A percentile compares a stretch with the other conserved stretches of the same genome.
These are phyloP conservation scores for Talaromyces sp. DNA, from an alignment of 2,329 filamentous ascomycete species.

Conservation along the genomic window DNA sequence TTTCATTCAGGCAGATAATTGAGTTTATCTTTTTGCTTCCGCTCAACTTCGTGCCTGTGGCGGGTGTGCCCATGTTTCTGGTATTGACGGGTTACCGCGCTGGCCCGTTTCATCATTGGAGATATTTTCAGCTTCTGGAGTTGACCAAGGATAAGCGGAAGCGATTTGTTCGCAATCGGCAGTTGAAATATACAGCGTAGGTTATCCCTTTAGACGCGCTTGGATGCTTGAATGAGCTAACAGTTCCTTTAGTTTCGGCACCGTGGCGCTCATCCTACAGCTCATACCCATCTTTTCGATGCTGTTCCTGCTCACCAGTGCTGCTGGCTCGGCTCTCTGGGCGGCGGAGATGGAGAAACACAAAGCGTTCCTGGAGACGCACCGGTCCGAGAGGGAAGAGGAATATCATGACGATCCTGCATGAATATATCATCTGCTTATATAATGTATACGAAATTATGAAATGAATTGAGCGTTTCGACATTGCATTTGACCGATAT, in stretches of 20 bases:
- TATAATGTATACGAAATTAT: not conserved
- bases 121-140: conserved; percentile 80
- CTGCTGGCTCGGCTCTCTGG: conserved; percentile 83
- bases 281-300: conserved; percentile 90
- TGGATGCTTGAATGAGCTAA: conserved; percentile 4
- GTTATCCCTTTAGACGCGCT: conserved; percentile 13
- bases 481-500: not conserved
- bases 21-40: conserved; percentile 78
- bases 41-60: conserved; percentile 80
- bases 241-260: conserved; percentile 64
- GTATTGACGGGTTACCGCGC: conserved; percentile 82
- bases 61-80: conserved; percentile 82
- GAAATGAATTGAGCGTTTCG: not conserved
- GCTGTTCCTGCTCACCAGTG: conserved; percentile 86
- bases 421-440: not conserved
- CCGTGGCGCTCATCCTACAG: conserved; percentile 77
- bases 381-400: conserved; percentile 25
- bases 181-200: conserved; percentile 83
- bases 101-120: conserved; percentile 85
- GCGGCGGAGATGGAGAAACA: conserved; percentile 72
- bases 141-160: conserved; percentile 73
- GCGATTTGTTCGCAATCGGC: conserved; percentile 63
- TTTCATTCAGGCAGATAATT: conserved; percentile 84
- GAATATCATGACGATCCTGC: conserved; percentile 39
- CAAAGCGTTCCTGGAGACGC: conserved; percentile 33